phyloP scores from a whole-genome alignment of 441 rosid species.

The Jatropha multifida region DNA sequence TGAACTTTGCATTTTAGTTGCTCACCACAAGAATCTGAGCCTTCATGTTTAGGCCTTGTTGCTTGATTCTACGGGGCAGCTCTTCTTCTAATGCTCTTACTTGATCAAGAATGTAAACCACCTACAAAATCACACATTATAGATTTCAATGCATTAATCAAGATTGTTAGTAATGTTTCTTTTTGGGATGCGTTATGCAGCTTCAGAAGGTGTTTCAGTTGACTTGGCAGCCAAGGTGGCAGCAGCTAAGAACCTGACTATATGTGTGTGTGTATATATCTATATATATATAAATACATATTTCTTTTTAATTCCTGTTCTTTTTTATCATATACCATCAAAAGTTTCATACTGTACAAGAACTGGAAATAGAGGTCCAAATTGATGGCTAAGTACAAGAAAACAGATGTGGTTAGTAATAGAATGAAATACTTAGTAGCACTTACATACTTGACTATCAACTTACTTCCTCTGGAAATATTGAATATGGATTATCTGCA shows the following conservation, averaged over 20 bases:
- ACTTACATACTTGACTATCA: background rate
- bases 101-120: conserved; percentile 97
- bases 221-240: too few species aligned
- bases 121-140: conserved; percentile 33
- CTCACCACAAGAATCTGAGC: conserved; percentile 88
- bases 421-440: background rate
- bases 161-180: background rate
- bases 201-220: too few species aligned
- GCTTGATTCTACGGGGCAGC: conserved; percentile 61
- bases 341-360: too few species aligned
- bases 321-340: too few species aligned
- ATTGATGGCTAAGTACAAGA: conserved; percentile 38
- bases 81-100: conserved; percentile 91
- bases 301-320: too few species aligned
- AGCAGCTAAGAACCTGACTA: too few species aligned
- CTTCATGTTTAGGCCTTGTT: conserved; percentile 71
- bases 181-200: conserved; percentile 12
- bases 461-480: conserved; percentile 24
- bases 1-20: background rate
- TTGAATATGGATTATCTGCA: background rate
- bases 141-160: background rate
- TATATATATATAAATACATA: too few species aligned
- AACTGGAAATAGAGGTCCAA: too few species aligned
- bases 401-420: conserved; percentile 9
- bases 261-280: too few species aligned